Conservation (phyloP, 2,329 filamentous ascomycete genomes). For the Trichoderma pleuroti region DNA sequence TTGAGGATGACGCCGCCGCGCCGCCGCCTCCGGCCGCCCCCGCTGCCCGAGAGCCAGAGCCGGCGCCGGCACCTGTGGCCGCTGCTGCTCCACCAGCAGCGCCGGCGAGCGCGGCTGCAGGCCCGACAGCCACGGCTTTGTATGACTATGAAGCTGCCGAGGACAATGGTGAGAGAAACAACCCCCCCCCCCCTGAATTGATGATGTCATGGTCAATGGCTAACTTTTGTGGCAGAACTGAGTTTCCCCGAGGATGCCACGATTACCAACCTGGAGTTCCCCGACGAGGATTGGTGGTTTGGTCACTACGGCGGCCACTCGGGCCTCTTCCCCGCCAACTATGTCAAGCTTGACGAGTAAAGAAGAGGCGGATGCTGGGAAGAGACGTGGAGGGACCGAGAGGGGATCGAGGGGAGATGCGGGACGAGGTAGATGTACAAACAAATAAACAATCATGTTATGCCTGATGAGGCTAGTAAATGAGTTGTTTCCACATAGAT, state of each 20-base stretch:
- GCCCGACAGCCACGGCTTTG: conserved; percentile 73
- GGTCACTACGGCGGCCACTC: conserved; percentile 75
- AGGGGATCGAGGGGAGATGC: neutral
- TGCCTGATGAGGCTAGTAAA: conserved; percentile 6
- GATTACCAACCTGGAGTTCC: conserved; percentile 84
- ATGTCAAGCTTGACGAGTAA: conserved; percentile 55
- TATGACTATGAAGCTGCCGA: conserved; percentile 98
- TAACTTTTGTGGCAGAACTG: conserved; percentile 49
- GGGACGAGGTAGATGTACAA: conserved; percentile 11
- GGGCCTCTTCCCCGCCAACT: conserved; percentile 80
- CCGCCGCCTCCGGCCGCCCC: conserved; percentile 34
- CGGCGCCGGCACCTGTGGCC: conserved; percentile 32
- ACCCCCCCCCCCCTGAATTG: neutral
- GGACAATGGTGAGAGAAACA: conserved; percentile 65
- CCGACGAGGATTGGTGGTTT: conserved; percentile 98
- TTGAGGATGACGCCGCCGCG: conserved; percentile 54
- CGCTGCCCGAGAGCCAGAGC: conserved; percentile 29
- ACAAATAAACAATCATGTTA: conserved; percentile 9
- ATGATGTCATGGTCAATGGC: conserved; percentile 10
- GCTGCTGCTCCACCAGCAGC: conserved; percentile 37
- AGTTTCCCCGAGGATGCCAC: conserved; percentile 88
- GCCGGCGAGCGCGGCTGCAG: conserved; percentile 39
- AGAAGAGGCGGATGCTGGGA: neutral
- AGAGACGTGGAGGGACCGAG: neutral
- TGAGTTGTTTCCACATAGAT: neutral